Percentiles rank a stretch among this genome's conserved stretches.
phyloP scores from a whole-genome alignment of 768 basidiomycete species.

The Guyanaporus albipodus region DNA sequence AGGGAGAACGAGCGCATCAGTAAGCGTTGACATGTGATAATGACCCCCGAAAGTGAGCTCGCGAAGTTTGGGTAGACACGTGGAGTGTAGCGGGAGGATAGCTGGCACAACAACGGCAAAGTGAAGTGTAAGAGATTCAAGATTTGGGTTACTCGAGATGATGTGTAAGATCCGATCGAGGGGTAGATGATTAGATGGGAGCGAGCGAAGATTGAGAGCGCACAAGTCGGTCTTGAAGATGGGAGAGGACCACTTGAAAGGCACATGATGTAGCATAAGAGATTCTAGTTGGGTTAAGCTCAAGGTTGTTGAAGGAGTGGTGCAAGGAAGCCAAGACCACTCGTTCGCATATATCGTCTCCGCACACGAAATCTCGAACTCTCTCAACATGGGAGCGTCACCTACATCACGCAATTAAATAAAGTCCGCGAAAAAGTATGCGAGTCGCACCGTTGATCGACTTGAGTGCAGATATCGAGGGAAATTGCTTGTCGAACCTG shows the following conservation, averaged over 20 bases:
- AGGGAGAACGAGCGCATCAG: conserved; percentile 61
- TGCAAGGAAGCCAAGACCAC: conserved; percentile 73
- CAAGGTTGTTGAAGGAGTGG: conserved; percentile 30
- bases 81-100: conserved; percentile 56
- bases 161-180: conserved; percentile 70
- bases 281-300: conserved; percentile 48
- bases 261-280: conserved; percentile 65
- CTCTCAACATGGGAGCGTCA: conserved; percentile 65
- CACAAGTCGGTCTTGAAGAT: conserved; percentile 59
- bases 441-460: conserved; percentile 57
- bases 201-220: conserved; percentile 59
- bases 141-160: conserved; percentile 50
- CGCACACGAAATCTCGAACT: conserved; percentile 74
- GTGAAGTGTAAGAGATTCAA: conserved; percentile 56
- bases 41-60: conserved; percentile 63
- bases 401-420: conserved; percentile 37
- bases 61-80: conserved; percentile 52
- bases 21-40: conserved; percentile 54
- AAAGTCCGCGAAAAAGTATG: background rate
- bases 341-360: conserved; percentile 58
- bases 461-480: conserved; percentile 69
- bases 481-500: conserved; percentile 72
- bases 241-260: conserved; percentile 76
- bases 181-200: conserved; percentile 58
- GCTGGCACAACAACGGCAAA: conserved; percentile 58